Base-by-base conservation (phyloP, 805 yeast genomes). In the Cyberlindnera xishuangbannaensis region DNA sequence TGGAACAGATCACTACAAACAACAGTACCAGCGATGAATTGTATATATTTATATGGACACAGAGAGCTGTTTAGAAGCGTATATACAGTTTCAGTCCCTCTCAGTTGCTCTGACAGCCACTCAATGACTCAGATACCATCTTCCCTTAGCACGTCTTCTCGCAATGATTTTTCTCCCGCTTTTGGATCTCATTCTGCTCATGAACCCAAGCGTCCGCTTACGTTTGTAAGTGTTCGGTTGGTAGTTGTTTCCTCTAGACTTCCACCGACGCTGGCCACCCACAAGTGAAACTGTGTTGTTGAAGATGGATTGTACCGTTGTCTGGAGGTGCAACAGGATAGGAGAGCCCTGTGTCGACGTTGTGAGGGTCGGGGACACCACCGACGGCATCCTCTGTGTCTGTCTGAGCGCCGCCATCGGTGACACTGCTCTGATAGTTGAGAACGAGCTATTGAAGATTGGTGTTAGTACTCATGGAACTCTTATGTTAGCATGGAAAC, bases 171-270 rank as follows among this genome's bases (percentile, higher is more conserved):
- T 83, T 47, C 90, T 73, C 7, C 97, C 97, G 23, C 74, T 70
- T 48, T 70, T 73, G 6, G 82, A 62, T 53, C 78, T 76, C 60
- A 82, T 73, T 56, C 97, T 76, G 10, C 95, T 86, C 55, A 92
- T 67, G 50, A 88, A 92, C 0, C 98, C 98, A 37, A 83, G 69
- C 21, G 83, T 77, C 59, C 95, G 79, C 67, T 92, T 92, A 58
- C 97, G 73, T 57, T 83, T 85, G 43, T 85, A 65, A 5, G 94
- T 86, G 41, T 86, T 80, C 33, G 98, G 98, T 61, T 90, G 97
- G 61, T 82, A 90, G 14, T 95, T 85, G 64, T 85, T 83, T 61
- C 98, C 97, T 63, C 95, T 77, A 24, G 90, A 69, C 56, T 85
- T 79, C 82, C 88, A 80, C 68, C 96, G 67, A 44, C 66, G 62